Evolutionary conservation across 805 yeast genomes (phyloP).

Genomic region (Candida mattraensis): DNA sequence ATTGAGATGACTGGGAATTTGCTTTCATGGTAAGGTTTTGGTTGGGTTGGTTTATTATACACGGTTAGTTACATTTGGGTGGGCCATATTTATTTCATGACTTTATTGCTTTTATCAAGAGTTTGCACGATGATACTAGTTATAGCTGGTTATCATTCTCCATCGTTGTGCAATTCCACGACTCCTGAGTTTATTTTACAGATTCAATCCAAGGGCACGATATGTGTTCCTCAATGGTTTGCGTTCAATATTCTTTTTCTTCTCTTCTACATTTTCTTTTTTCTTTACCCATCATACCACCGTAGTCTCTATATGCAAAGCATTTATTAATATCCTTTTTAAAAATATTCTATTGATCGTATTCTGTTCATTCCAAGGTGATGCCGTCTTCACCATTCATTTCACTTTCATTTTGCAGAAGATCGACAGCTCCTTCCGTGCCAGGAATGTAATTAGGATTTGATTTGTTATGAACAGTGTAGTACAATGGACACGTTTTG

Average conservation of each 20-base stretch:
- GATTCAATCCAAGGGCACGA: no score
- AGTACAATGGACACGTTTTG: constrained; percentile 86
- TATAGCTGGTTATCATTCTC: no score
- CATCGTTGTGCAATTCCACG: no score
- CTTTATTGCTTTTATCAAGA: background rate
- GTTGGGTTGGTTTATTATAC: background rate
- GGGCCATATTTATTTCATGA: background rate
- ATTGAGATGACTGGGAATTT: constrained; percentile 12
- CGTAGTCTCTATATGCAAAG: constrained; percentile 1
- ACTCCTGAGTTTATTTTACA: no score
- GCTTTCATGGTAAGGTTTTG: constrained; percentile 1
- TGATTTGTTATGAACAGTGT: constrained; percentile 38
- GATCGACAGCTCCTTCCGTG: constrained; percentile 27
- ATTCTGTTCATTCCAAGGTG: background rate
- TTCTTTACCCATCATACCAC: no score
- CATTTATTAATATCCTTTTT: constrained; percentile 1
- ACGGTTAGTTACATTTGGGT: background rate
- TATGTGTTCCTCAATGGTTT: no score
- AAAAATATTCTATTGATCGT: constrained; percentile 1
- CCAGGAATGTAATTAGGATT: constrained; percentile 37
- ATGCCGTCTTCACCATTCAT: constrained; percentile 1
- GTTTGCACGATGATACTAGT: no score
- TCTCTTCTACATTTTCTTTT: no score
- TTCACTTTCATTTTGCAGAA: constrained; percentile 12
- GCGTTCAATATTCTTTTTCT: no score